phyloP scores from a whole-genome alignment of 2,329 filamentous ascomycete genomes.

The Scorias spongiosa region DNA sequence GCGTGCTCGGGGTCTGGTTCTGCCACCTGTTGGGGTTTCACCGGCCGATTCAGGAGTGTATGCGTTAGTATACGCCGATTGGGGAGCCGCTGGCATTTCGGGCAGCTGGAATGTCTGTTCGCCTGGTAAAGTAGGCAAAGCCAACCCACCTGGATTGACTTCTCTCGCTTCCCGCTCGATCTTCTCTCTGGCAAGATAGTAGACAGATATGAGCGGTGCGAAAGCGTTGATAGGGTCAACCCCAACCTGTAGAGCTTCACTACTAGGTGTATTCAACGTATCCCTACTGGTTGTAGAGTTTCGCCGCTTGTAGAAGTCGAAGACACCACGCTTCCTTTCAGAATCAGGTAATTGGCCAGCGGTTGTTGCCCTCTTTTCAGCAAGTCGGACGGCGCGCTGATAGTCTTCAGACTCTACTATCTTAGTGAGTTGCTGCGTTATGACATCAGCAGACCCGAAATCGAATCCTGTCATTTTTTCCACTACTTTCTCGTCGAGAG shows the following conservation, averaged over 20 bases:
- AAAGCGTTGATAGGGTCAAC: slow-evolving; percentile 86
- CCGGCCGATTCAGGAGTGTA: slow-evolving; percentile 76
- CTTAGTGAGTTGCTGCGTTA: slow-evolving; percentile 65
- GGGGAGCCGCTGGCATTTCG: slow-evolving; percentile 61
- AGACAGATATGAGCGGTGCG: slow-evolving; percentile 81
- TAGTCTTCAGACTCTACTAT: slow-evolving; percentile 93
- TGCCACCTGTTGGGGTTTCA: slow-evolving; percentile 70
- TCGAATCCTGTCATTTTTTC: slow-evolving; percentile 96
- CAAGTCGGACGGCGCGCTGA: slow-evolving; percentile 61
- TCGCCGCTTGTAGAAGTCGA: slow-evolving; percentile 91
- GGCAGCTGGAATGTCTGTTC: slow-evolving; percentile 45
- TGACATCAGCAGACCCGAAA: slow-evolving; percentile 75
- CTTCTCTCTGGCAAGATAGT: slow-evolving; percentile 93
- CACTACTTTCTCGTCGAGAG: slow-evolving; percentile 69
- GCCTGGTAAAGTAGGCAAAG: slow-evolving; percentile 40
- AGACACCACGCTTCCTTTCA: slow-evolving; percentile 84
- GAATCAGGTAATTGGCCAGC: slow-evolving; percentile 38
- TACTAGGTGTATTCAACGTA: slow-evolving; percentile 68
- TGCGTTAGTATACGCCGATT: slow-evolving; percentile 78
- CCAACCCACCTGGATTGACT: slow-evolving; percentile 42
- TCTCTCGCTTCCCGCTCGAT: slow-evolving; percentile 58
- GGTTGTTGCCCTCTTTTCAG: slow-evolving; percentile 48
- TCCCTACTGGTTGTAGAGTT: slow-evolving; percentile 83
- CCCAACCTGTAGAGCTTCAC: slow-evolving; percentile 68
- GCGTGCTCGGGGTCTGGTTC: slow-evolving; percentile 69